These are phyloP conservation scores for Podochytrium sp. DNA, from an alignment of 192 early-diverging fungal genomes.

Conservation along the genomic window DNA sequence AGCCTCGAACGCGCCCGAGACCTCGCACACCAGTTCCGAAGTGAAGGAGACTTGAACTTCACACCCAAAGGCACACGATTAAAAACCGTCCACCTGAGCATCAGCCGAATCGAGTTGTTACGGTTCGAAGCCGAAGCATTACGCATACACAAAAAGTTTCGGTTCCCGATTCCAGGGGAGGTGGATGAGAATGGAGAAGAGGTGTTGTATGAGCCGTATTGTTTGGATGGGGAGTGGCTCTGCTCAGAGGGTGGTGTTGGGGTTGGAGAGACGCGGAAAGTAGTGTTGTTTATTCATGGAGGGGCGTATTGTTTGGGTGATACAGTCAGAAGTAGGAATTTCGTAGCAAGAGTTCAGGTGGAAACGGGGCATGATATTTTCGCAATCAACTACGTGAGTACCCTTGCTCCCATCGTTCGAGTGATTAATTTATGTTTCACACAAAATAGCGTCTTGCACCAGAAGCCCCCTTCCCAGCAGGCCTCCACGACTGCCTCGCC, in stretches of 20 bases:
- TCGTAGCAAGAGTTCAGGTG: constrained; percentile 42
- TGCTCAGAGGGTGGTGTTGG: background rate
- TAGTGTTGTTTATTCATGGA: constrained; percentile 47
- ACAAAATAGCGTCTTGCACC: constrained; percentile 51
- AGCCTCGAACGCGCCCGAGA: constrained; percentile 26
- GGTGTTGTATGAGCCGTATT: constrained; percentile 24
- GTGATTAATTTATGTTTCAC: no score
- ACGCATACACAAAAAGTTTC: constrained; percentile 11
- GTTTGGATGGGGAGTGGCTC: constrained; percentile 48
- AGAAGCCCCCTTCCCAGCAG: constrained; percentile 47
- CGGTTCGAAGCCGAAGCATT: constrained; percentile 32
- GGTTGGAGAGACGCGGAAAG: constrained; percentile 10
- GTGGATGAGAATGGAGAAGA: constrained; percentile 10
- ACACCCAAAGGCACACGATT: constrained; percentile 16
- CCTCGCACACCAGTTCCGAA: background rate
- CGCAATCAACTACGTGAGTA: constrained; percentile 1
- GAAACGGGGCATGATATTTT: constrained; percentile 39
- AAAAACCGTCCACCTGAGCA: constrained; percentile 1
- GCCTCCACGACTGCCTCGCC: constrained; percentile 50
- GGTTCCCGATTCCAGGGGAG: constrained; percentile 32
- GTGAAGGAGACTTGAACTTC: background rate
- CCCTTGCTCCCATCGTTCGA: no score
- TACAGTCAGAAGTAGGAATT: constrained; percentile 31
- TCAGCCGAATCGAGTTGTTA: constrained; percentile 23
- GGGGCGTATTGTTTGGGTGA: constrained; percentile 49